phyloP scores from a whole-genome alignment of 129 eudicot species.

The Pulicaria dysenterica region DNA sequence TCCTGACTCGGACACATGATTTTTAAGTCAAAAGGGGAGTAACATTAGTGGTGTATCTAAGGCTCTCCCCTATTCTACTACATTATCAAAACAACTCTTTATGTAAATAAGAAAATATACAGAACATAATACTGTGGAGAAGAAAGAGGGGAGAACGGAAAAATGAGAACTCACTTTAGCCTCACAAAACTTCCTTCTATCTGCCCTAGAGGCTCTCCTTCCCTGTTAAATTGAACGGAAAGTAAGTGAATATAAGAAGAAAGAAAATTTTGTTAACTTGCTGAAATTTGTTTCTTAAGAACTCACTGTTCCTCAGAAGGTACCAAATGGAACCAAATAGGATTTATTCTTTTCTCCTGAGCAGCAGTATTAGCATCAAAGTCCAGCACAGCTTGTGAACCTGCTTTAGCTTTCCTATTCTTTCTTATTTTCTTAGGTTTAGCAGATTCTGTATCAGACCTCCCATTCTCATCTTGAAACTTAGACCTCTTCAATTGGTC shows the following conservation, averaged over 20 bases:
- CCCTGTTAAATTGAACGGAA: conserved; percentile 47
- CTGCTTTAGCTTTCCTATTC: conserved; percentile 52
- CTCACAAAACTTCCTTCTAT: conserved; percentile 71
- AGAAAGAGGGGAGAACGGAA: not conserved
- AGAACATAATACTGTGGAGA: not conserved
- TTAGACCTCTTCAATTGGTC: conserved; percentile 46
- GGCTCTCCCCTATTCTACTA: not conserved
- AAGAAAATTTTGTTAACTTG: not conserved
- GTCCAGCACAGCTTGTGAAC: conserved; percentile 58
- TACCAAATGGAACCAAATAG: conserved; percentile 77
- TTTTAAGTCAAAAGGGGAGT: no score
- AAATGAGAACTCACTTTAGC: conserved; percentile 60
- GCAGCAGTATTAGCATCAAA: conserved; percentile 42
- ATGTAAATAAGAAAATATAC: conserved; percentile 4
- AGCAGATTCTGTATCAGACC: conserved; percentile 49
- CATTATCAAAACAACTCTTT: not conserved
- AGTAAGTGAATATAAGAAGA: conserved; percentile 16
- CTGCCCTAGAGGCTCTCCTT: conserved; percentile 72
- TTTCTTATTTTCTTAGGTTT: conserved; percentile 61
- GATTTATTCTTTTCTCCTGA: conserved; percentile 49
- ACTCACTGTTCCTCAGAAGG: conserved; percentile 72
- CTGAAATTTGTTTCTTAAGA: not conserved
- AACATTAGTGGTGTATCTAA: not conserved
- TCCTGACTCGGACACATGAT: no score
- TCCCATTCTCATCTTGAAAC: conserved; percentile 59